These are phyloP conservation scores for Neonothopanus nambi DNA, from an alignment of 1,284 basidiomycete species.

Conservation along the genomic window DNA sequence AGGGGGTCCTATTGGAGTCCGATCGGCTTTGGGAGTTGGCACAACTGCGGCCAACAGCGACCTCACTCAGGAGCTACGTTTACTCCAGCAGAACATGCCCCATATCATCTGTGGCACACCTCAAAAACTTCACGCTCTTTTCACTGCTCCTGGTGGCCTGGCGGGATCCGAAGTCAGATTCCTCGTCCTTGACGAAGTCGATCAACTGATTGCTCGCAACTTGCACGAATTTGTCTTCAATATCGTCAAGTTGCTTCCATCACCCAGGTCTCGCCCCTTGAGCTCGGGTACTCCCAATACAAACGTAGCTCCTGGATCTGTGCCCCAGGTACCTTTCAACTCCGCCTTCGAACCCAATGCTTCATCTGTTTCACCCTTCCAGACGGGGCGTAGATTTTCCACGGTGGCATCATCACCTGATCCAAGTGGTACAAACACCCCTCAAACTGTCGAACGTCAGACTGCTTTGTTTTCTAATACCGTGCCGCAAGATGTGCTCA, in stretches of 20 bases:
- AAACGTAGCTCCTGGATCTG: constrained; percentile 33
- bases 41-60: constrained; percentile 64
- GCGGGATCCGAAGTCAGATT: constrained; percentile 84
- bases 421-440: constrained; percentile 31
- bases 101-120: constrained; percentile 97
- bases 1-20: constrained; percentile 87
- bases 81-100: constrained; percentile 87
- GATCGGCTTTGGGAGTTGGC: constrained; percentile 86
- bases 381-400: constrained; percentile 60
- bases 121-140: constrained; percentile 91
- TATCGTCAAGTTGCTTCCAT: constrained; percentile 87
- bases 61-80: constrained; percentile 75
- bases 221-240: constrained; percentile 93
- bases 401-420: constrained; percentile 48
- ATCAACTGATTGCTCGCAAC: constrained; percentile 96
- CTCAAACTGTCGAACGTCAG: constrained; percentile 73
- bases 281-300: constrained; percentile 39
- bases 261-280: constrained; percentile 72
- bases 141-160: constrained; percentile 78
- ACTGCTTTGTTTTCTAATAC: constrained; percentile 96
- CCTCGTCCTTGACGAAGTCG: constrained; percentile 95
- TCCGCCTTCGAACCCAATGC: constrained; percentile 52
- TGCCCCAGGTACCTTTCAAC: constrained; percentile 36
- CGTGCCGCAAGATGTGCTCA: constrained; percentile 91
- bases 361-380: constrained; percentile 49